These are phyloP conservation scores for Beverwykella pulmonaria DNA, from an alignment of 495 filamentous ascomycete species.

Conservation along the genomic window DNA sequence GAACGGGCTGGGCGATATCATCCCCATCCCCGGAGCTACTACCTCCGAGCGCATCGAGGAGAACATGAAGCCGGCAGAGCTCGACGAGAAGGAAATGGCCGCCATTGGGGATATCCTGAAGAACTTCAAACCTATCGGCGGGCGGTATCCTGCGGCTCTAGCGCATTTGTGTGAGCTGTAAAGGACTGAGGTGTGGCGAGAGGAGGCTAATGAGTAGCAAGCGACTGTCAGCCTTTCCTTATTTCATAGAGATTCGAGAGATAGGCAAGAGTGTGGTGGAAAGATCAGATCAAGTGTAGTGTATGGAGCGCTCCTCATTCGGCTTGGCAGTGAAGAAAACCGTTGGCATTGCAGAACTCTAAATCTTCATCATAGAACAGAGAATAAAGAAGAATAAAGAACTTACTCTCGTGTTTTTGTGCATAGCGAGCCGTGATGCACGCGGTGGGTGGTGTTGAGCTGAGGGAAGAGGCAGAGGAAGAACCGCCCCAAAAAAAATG, in stretches of 20 bases:
- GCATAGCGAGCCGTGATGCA: not conserved
- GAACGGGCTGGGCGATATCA: conserved; percentile 68
- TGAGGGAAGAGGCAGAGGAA: not conserved
- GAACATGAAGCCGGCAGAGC: conserved; percentile 43
- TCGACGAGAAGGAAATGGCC: conserved; percentile 46
- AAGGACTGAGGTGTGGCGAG: not conserved
- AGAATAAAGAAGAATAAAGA: not conserved
- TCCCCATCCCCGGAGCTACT: conserved; percentile 80
- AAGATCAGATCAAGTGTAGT: conserved; percentile 52
- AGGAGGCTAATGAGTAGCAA: not conserved
- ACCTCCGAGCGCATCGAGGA: conserved; percentile 46
- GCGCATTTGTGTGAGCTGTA: conserved; percentile 5
- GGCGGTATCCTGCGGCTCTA: conserved; percentile 37
- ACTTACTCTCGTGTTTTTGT: conserved; percentile 11
- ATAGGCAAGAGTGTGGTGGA: not conserved
- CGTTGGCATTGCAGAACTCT: conserved; percentile 52
- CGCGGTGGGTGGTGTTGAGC: not conserved
- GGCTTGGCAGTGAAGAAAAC: conserved; percentile 33
- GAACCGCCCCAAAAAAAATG: conserved; percentile 3
- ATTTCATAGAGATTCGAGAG: not conserved
- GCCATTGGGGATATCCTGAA: conserved; percentile 46
- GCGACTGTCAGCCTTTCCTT: not conserved
- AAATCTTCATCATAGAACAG: conserved; percentile 42
- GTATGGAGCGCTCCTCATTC: conserved; percentile 41
- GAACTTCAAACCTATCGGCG: conserved; percentile 39